Evolutionary conservation across 2,329 filamentous ascomycete genomes (phyloP).

Genomic region (Scleromitrula shiraiana): DNA sequence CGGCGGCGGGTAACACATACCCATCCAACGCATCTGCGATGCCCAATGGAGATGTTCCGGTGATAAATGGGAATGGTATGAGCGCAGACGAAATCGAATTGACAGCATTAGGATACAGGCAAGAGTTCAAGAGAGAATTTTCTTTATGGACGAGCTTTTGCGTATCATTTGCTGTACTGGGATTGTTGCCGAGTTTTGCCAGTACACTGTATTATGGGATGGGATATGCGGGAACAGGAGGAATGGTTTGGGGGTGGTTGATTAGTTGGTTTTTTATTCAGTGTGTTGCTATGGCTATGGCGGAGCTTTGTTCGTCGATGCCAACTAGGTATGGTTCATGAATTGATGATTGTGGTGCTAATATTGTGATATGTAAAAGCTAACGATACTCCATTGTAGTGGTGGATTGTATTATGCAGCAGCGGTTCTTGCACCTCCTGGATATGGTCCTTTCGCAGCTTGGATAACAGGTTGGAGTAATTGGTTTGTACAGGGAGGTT

Average conservation of each 20-base stretch:
- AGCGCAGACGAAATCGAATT: conserved; percentile 52
- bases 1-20: conserved; percentile 9
- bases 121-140: conserved; percentile 55
- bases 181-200: conserved; percentile 62
- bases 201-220: conserved; percentile 65
- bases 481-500: conserved; percentile 60
- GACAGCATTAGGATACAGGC: conserved; percentile 50
- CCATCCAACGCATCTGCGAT: conserved; percentile 43
- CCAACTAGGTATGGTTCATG: conserved; percentile 45
- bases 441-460: conserved; percentile 58
- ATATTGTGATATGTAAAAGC: not conserved
- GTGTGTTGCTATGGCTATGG: conserved; percentile 60
- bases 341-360: too few relatives aligned
- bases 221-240: conserved; percentile 49
- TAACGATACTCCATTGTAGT: conserved; percentile 26
- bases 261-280: conserved; percentile 66
- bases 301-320: conserved; percentile 66
- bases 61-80: conserved; percentile 36
- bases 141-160: conserved; percentile 68
- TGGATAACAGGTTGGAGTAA: conserved; percentile 66
- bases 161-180: conserved; percentile 65
- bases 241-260: conserved; percentile 72
- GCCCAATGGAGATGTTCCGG: conserved; percentile 39
- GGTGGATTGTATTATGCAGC: conserved; percentile 69
- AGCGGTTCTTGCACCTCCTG: conserved; percentile 59